Base-by-base conservation (phyloP, 371 early-diverging fungal genomes). In the Mortierella sp. region DNA sequence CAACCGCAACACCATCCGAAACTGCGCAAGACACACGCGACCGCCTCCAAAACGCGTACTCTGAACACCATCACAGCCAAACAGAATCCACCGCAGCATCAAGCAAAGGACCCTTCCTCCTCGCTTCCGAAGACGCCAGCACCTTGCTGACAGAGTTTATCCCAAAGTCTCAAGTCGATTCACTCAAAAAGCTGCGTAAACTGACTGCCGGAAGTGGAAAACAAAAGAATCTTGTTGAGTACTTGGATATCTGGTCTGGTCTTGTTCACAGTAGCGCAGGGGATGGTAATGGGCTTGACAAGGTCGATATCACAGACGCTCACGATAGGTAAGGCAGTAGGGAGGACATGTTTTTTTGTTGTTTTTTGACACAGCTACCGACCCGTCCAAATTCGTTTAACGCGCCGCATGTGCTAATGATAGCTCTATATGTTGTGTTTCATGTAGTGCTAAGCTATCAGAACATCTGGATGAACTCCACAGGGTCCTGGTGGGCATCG, bases 211-310 rank as follows among this genome's bases (percentile, higher is more conserved):
- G 86, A 5, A 79, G 80, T 37, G 76, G 86, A 34, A 86, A 86
- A 40, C 75, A 82, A 57, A 86, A 86, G 74, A 86, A 69, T 54
- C n/a, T 86, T 43, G n/a, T 37, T 24, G 86, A 82, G 37, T 82
- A 79, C 40, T 28, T 78, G 44, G 71, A 70, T 19, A 6, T 75
- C 10, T 76, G 73, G 76, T 55, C 71, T 3, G 44, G 28, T 3
- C 71, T 79, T 19, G 51, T 28, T 14, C 50, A 16, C 26, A 57
- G 57, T 10, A 73, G 53, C 19, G 19, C 24, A 1, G 50, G 50
- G 9, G 50, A 50, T 2, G 61, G 24, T 9, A 67, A 37, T 37
- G 37, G 67, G 34, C 44, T 72, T 3, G 64, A 40, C 2, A 19
- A 73, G 5, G 69, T 50, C 5, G 31, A 37, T 10, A 55, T 16